Evolutionary conservation across 257 asterid genomes (phyloP).

Genomic region (Petrea volubilis): DNA sequence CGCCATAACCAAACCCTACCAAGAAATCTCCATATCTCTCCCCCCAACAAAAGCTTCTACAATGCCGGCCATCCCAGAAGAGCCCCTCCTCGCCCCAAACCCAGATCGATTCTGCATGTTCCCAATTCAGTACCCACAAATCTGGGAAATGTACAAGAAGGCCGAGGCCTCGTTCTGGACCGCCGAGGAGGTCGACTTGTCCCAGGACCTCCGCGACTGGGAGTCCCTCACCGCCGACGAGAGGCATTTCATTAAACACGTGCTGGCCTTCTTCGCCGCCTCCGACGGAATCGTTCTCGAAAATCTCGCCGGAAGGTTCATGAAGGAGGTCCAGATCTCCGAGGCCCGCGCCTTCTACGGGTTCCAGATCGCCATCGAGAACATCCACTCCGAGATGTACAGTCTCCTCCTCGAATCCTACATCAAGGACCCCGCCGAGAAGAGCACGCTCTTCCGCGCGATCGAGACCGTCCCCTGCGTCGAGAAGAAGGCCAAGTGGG

Average conservation of each 20-base stretch:
- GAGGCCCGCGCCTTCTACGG: conserved; percentile 99
- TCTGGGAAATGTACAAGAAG: conserved; percentile 98
- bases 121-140: conserved; percentile 88
- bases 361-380: conserved; percentile 90
- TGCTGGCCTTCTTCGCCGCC: conserved; percentile 94
- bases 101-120: conserved; percentile 96
- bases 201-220: conserved; percentile 77
- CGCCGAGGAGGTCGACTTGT: conserved; percentile 89
- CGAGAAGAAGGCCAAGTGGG: conserved; percentile 86
- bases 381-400: conserved; percentile 97
- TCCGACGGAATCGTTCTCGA: conserved; percentile 95
- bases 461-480: conserved; percentile 85
- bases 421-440: conserved; percentile 74
- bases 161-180: conserved; percentile 99
- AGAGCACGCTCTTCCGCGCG: conserved; percentile 65
- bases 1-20: neutral
- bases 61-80: conserved; percentile 85
- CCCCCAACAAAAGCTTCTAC: neutral
- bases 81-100: conserved; percentile 75
- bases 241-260: conserved; percentile 76
- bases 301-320: conserved; percentile 92
- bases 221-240: conserved; percentile 62
- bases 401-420: conserved; percentile 76
- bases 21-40: neutral
- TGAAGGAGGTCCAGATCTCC: conserved; percentile 88